Base-by-base conservation (phyloP, 2,329 filamentous ascomycete species). In the Claviceps maximensis region DNA sequence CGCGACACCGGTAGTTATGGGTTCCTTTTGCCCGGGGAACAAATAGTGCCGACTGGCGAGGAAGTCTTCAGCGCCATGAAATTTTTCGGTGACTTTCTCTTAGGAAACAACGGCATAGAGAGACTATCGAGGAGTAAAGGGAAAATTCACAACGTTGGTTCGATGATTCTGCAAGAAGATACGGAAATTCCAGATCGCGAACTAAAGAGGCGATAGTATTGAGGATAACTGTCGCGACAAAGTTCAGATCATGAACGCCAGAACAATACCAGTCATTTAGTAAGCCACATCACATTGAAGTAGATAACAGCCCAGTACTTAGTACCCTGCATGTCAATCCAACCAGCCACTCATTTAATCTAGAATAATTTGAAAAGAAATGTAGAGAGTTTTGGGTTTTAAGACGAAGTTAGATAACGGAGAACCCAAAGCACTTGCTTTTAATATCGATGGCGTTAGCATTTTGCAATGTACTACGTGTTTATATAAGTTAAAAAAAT, bases 1-100 rank as follows among this genome's bases (percentile, higher is more conserved):
- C 78, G 93, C 49, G 93, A 98, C 66, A 93, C 87, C 0, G 93
- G 93, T 10, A 93, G 83, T 65, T 97, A 97, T 65, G 93, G 93
- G 0, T 98, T 97, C 65, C 72, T 98, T 48, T 73, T 97, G 4
- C 93, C 93, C 0, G 84, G 80, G 54, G 85, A 93, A 54, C 79
- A 94, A 55, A 97, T 97, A 55, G 74, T 95, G 2, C 89, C 91
- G 0, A 93, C 88, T 0, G 91, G 93, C 9, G 83, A 91, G 67
- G 93, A 98, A 67, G 79, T 91, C 42, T 82, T 91, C 58, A 84
- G 86, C 59, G 88, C 89, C 0, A 75, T 95, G 57, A 79, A 90
- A 63, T 90, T 90, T 60, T 83, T 95, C 62, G 89, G 87, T 2
- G 82, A 86, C 59, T 96, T 88, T 62, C 71, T 93, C 54, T 71